phyloP scores from a whole-genome alignment of 2,329 filamentous ascomycete species.

The Myotisia sp. region DNA sequence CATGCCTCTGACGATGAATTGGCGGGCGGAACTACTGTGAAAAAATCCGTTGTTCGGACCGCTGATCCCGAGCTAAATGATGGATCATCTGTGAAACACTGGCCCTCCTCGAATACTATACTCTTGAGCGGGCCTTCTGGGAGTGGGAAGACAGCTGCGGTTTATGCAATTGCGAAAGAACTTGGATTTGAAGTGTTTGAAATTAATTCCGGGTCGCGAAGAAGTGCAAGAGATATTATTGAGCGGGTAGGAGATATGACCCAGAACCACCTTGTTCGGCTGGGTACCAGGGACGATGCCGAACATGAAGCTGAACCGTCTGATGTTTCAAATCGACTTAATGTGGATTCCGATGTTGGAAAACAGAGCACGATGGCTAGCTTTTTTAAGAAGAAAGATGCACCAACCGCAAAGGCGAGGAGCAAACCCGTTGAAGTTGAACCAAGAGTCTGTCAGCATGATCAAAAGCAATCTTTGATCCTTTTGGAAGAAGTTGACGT shows the following conservation, averaged over 20 bases:
- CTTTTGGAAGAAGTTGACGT: conserved; percentile 87
- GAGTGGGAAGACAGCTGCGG: conserved; percentile 82
- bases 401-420: conserved; percentile 18
- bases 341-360: conserved; percentile 40
- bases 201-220: conserved; percentile 68
- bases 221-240: conserved; percentile 77
- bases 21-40: conserved; percentile 26
- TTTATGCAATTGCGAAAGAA: conserved; percentile 84
- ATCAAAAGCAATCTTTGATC: conserved; percentile 63
- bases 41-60: conserved; percentile 29
- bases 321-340: neutral
- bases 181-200: conserved; percentile 90
- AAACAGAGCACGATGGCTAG: conserved; percentile 66
- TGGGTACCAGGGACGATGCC: conserved; percentile 20
- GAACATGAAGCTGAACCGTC: conserved; percentile 21
- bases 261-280: conserved; percentile 75
- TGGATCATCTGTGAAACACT: conserved; percentile 29
- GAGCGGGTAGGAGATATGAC: conserved; percentile 96
- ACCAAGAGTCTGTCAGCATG: conserved; percentile 12
- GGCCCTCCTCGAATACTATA: conserved; percentile 53
- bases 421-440: conserved; percentile 9
- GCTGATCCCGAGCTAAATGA: conserved; percentile 24
- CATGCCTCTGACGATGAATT: conserved; percentile 39
- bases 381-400: conserved; percentile 53
- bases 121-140: conserved; percentile 79